These are phyloP conservation scores for Agrocybe praecox DNA, from an alignment of 768 basidiomycete species.

Conservation along the genomic window DNA sequence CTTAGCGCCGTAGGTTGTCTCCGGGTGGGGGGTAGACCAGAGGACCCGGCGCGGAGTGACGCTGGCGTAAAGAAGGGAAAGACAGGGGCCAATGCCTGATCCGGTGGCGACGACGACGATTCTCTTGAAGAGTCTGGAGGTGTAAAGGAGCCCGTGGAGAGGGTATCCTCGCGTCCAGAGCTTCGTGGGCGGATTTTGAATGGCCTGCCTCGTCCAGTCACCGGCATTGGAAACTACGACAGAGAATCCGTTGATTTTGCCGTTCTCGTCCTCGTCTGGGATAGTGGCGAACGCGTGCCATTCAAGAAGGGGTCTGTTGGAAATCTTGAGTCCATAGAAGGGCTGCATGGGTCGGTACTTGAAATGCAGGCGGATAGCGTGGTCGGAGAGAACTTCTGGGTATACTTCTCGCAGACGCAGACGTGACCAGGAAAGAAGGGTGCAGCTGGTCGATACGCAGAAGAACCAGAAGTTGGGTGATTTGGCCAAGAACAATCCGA, in stretches of 20 bases:
- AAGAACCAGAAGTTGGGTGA: conserved; percentile 52
- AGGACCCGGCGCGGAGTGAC: conserved; percentile 38
- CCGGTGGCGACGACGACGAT: conserved; percentile 59
- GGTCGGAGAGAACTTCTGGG: conserved; percentile 52
- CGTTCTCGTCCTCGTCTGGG: conserved; percentile 34
- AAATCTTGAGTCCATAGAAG: conserved; percentile 34
- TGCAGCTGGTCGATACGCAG: conserved; percentile 33
- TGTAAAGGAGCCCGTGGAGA: conserved; percentile 50
- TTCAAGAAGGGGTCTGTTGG: conserved; percentile 44
- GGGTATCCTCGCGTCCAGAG: conserved; percentile 59
- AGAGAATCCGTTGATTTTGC: conserved; percentile 44
- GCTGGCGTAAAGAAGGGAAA: conserved; percentile 36
- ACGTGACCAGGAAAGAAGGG: conserved; percentile 53
- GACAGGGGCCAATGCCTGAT: conserved; percentile 52
- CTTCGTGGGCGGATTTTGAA: conserved; percentile 49
- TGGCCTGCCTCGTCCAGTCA: conserved; percentile 55
- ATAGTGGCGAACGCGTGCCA: conserved; percentile 55
- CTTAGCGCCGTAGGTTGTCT: conserved; percentile 41
- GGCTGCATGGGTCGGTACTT: conserved; percentile 43
- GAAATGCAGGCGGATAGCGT: conserved; percentile 57
- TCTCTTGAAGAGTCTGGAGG: conserved; percentile 50
- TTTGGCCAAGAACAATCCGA: conserved; percentile 44
- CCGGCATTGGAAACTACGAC: conserved; percentile 57
- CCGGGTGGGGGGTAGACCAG: conserved; percentile 44
- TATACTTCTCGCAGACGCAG: conserved; percentile 51